phyloP scores from a whole-genome alignment of 75 land plant species.

The Picea sitchensis region DNA sequence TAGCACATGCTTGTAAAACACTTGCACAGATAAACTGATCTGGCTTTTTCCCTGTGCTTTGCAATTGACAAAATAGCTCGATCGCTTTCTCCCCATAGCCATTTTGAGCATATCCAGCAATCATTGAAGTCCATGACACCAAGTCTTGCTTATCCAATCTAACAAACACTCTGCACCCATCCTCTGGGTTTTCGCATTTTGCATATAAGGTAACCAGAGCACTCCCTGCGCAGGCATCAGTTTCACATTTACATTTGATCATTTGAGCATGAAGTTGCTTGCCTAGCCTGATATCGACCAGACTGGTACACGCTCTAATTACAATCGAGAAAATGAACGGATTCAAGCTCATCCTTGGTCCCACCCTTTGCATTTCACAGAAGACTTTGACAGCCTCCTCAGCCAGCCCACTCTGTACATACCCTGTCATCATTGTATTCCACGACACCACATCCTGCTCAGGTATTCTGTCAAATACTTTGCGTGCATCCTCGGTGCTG shows the following conservation, averaged over 20 bases:
- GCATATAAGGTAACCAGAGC: constrained; percentile 17
- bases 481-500: constrained; percentile 38
- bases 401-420: constrained; percentile 61
- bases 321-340: constrained; percentile 21
- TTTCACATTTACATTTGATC: background rate
- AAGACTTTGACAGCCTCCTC: constrained; percentile 48
- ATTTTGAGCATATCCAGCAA: constrained; percentile 3
- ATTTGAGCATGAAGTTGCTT: constrained; percentile 18
- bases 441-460: constrained; percentile 51
- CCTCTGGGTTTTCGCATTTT: background rate
- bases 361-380: constrained; percentile 35
- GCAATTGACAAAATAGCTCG: constrained; percentile 4
- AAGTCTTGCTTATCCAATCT: background rate
- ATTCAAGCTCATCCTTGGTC: constrained; percentile 7
- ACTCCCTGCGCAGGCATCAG: constrained; percentile 12
- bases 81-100: constrained; percentile 12
- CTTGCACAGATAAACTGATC: background rate
- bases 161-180: constrained; percentile 1
- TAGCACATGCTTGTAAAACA: background rate
- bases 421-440: constrained; percentile 72
- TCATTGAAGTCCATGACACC: too few relatives aligned
- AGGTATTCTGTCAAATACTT: constrained; percentile 44
- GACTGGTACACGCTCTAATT: constrained; percentile 7
- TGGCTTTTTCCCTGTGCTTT: background rate
- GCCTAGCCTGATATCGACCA: background rate